Evolutionary conservation across 768 basidiomycete genomes (phyloP).

Genomic region (Mycena rebaudengoi): DNA sequence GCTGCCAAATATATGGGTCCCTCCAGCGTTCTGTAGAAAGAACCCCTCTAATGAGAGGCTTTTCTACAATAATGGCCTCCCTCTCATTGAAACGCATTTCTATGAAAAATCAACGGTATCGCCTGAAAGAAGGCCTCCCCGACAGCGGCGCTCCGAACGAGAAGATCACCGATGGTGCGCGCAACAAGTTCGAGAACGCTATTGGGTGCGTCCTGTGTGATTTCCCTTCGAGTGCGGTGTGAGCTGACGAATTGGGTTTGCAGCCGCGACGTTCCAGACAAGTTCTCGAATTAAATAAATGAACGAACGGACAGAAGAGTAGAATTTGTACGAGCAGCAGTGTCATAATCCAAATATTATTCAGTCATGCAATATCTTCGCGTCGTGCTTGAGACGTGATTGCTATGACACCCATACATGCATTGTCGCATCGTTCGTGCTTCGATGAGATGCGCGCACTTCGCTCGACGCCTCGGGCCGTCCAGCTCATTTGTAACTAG

Average conservation of each 20-base stretch:
- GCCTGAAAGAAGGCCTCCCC: background rate
- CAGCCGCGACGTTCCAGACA: background rate
- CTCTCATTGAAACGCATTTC: no score
- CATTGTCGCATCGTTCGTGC: no score
- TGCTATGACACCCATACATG: no score
- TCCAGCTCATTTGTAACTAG: no score
- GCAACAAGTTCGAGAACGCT: background rate
- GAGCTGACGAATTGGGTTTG: background rate
- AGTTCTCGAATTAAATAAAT: background rate
- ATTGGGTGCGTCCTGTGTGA: background rate
- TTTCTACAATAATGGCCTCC: no score
- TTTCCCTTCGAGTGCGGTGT: background rate
- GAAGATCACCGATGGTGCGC: conserved; percentile 10
- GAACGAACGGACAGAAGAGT: background rate
- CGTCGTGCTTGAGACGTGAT: background rate
- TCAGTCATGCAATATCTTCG: background rate
- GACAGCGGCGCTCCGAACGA: conserved; percentile 4
- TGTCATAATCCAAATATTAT: background rate
- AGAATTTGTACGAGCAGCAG: background rate
- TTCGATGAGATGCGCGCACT: no score
- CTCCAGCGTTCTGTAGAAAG: no score
- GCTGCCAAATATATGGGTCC: no score
- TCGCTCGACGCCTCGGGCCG: no score
- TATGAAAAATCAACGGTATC: no score
- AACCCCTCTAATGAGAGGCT: no score